These are phyloP conservation scores for Diversispora eburnea DNA, from an alignment of 192 early-diverging fungal species.

Conservation along the genomic window DNA sequence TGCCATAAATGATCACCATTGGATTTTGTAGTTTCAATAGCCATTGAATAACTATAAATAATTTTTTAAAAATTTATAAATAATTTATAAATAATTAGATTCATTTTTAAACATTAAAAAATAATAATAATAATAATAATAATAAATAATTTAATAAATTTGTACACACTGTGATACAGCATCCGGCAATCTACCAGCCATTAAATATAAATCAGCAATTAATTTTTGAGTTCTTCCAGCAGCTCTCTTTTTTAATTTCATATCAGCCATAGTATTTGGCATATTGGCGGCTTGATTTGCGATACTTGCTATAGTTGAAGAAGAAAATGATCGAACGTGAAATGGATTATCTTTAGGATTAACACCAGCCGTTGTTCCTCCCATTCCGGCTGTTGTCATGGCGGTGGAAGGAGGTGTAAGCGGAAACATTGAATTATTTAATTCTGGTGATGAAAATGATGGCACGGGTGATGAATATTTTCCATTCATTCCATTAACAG, in stretches of 20 bases:
- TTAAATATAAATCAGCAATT: conserved; percentile 68
- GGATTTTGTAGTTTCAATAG: conserved; percentile 64
- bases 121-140: too few species aligned
- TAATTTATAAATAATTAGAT: too few species aligned
- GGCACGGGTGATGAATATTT: conserved; percentile 11
- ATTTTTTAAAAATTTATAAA: too few species aligned
- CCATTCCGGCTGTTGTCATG: conserved; percentile 41
- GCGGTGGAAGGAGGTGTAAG: conserved; percentile 43
- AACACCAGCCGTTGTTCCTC: conserved; percentile 19
- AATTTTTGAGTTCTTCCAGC: conserved; percentile 71
- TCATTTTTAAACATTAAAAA: too few species aligned
- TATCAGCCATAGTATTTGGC: conserved; percentile 36
- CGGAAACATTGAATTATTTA: conserved; percentile 29
- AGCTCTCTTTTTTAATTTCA: conserved; percentile 56
- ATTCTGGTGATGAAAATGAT: conserved; percentile 31
- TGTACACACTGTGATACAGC: conserved; percentile 57
- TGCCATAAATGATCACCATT: conserved; percentile 75
- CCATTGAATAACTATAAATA: conserved; percentile 51
- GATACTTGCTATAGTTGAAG: conserved; percentile 31
- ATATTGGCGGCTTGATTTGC: conserved; percentile 25
- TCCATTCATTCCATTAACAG: neutral
- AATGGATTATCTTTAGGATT: conserved; percentile 31
- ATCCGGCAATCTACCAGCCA: conserved; percentile 68
- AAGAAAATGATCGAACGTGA: conserved; percentile 39
- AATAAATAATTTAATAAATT: neutral